These are phyloP conservation scores for Calonectria multiphialidica DNA, from an alignment of 2,329 filamentous ascomycete genomes.

Conservation along the genomic window DNA sequence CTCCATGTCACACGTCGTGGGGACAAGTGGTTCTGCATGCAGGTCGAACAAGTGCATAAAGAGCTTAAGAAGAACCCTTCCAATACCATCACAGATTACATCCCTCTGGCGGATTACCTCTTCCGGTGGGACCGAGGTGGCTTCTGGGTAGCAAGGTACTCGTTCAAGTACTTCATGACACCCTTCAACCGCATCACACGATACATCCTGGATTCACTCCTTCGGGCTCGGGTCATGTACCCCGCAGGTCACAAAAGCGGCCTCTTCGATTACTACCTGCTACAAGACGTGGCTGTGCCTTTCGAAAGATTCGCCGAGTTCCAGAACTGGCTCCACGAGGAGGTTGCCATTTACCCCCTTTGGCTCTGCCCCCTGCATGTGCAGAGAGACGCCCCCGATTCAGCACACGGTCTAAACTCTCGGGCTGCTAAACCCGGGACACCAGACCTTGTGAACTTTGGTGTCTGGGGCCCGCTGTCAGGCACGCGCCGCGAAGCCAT, in stretches of 20 bases:
- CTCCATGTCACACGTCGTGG: slow-evolving; percentile 66
- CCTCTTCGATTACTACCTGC: slow-evolving; percentile 69
- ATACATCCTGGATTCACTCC: slow-evolving; percentile 70
- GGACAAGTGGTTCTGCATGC: slow-evolving; percentile 83
- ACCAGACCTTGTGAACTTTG: slow-evolving; percentile 69
- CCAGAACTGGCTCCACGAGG: slow-evolving; percentile 59
- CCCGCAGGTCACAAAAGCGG: slow-evolving; percentile 73
- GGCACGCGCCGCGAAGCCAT: slow-evolving; percentile 60
- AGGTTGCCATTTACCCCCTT: slow-evolving; percentile 63
- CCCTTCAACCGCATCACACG: slow-evolving; percentile 76
- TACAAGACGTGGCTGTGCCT: slow-evolving; percentile 73
- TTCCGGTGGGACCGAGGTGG: slow-evolving; percentile 79
- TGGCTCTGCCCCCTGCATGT: slow-evolving; percentile 68
- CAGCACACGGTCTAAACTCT: slow-evolving; percentile 61
- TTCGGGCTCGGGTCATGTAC: slow-evolving; percentile 75
- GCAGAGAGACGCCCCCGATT: slow-evolving; percentile 55
- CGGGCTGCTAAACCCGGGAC: slow-evolving; percentile 54
- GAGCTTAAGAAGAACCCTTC: slow-evolving; percentile 36
- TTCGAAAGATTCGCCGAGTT: slow-evolving; percentile 58
- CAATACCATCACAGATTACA: slow-evolving; percentile 59
- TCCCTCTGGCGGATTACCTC: slow-evolving; percentile 75
- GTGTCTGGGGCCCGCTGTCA: slow-evolving; percentile 69
- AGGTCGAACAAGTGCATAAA: slow-evolving; percentile 62
- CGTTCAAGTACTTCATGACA: slow-evolving; percentile 73
- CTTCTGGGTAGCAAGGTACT: slow-evolving; percentile 75